Conservation (phyloP, 495 filamentous ascomycete species). For the Daldinia caldariorum region DNA sequence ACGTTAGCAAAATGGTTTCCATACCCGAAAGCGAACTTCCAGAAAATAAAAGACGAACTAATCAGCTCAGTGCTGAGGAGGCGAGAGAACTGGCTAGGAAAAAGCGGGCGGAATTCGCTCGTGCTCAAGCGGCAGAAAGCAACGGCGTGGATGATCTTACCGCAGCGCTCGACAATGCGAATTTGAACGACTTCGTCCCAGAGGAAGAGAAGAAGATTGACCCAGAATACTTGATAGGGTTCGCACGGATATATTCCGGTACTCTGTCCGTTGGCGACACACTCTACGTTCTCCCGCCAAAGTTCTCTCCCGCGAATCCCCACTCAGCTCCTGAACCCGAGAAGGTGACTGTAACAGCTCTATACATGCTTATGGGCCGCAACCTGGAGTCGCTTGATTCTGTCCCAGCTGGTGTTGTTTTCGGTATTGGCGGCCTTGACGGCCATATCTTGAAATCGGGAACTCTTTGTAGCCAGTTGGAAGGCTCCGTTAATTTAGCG, state of each 20-base stretch:
- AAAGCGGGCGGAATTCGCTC: slow-evolving; percentile 86
- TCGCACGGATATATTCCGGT: slow-evolving; percentile 92
- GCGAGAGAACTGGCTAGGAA: slow-evolving; percentile 86
- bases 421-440: slow-evolving; percentile 93
- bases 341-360: slow-evolving; percentile 83
- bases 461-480: slow-evolving; percentile 88
- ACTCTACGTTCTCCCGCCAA: slow-evolving; percentile 89
- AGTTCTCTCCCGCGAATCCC: slow-evolving; percentile 85
- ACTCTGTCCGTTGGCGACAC: slow-evolving; percentile 88
- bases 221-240: slow-evolving; percentile 90
- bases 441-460: slow-evolving; percentile 94
- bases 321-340: slow-evolving; percentile 78
- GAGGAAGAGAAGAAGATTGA: slow-evolving; percentile 69
- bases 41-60: slow-evolving; percentile 76
- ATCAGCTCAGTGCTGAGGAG: slow-evolving; percentile 84
- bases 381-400: slow-evolving; percentile 83
- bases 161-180: slow-evolving; percentile 48
- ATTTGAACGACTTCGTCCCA: slow-evolving; percentile 61
- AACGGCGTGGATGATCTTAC: slow-evolving; percentile 46
- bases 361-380: slow-evolving; percentile 97
- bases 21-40: slow-evolving; percentile 90
- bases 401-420: slow-evolving; percentile 93
- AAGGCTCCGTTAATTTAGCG: slow-evolving; percentile 91
- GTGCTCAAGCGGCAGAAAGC: slow-evolving; percentile 62
- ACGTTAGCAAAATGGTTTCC: slow-evolving; percentile 98